Evolutionary conservation across 2,329 filamentous ascomycete species (phyloP), one percentile per base, ranked within the genome.

Genomic region (Ophiostoma himal-ulmi): DNA sequence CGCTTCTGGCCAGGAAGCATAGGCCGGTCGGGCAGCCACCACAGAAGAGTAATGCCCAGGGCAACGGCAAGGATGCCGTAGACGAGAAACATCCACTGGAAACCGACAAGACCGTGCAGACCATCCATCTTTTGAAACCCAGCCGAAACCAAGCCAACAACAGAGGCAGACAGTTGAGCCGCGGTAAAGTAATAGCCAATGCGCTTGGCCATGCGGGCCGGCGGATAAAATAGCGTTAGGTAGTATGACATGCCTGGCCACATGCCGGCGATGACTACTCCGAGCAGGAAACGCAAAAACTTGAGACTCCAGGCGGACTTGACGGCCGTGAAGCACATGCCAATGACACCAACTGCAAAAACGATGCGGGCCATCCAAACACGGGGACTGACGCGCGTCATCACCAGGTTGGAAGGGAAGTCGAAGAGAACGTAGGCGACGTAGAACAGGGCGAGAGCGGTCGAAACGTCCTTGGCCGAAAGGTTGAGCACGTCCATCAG

Each of bases 241-340:
- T 96, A 97, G 78, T 95, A 95, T 11, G 92, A 88, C 93, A 97
- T 96, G 68, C 93, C 93, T 0, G 93, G 93, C 93, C 93, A 97
- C 90, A 97, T 93, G 66, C 93, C 93, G 1, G 93, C 93, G 77
- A 94, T 94, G 34, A 96, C 93, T 17, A 95, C 85, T 67, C 93
- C 93, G 7, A 97, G 86, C 13, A 97, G 84, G 70, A 97, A 89
- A 8, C 93, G 89, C 37, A 97, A 84, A n/a, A 96, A 83, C 86
- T 94, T 94, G 75, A 96, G 84, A 76, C 92, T 95, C 91, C 93
- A 96, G 8, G 91, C 91, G 57, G 89, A 88, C 74, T 89, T 86
- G 77, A 95, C 92, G 14, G 91, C 92, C 6, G 92, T 88, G 80
- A 96, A 92, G 77, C 92, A 95, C 69, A 88, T 85, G 0, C 93